Evolutionary conservation across 139 green algal species (phyloP), one percentile per base, ranked within the genome.

Genomic region (Ostreobium quekettii): DNA sequence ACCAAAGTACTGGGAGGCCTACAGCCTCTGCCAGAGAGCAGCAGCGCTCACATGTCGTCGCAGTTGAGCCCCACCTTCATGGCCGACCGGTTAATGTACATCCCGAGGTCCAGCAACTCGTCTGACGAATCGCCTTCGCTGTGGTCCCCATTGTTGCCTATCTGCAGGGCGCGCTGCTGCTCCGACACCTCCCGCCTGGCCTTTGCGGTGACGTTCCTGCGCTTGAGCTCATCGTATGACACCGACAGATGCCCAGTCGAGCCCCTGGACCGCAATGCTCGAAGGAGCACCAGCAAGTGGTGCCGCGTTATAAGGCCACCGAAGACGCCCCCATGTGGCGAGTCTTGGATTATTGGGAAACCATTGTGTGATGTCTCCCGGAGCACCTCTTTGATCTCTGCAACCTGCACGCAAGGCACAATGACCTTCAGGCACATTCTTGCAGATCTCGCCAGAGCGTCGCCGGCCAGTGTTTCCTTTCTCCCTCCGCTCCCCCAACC

Each of bases 201-300:
- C n/a, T n/a, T n/a, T 26, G 48, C 48, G n/a, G n/a, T n/a, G n/a
- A n/a, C n/a, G n/a, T n/a, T n/a, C n/a, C n/a, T n/a, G n/a, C n/a
- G n/a, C n/a, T n/a, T n/a, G n/a, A n/a, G n/a, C n/a, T n/a, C n/a
- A n/a, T n/a, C 49, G 59, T 29, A 31, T 28, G 31, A 33, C 8
- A 31, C 59, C 59, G n/a, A 33, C 29, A 11, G 19, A 35, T 46
- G 47, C 65, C 31, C 36, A 28, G 26, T 0, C 64, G 60, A 11
- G 24, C 29, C 32, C 58, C n/a, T 32, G 42, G 2, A 30, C 57
- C 22, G 37, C 36, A 46, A 19, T 4, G 24, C 42, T 70, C 60
- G 78, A 63, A 95, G 79, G 66, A 95, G 71, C 71, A 82, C 82
- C 74, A 92, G 73, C 22, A 96, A 74, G 70, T 96, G 85, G n/a